Conservation (phyloP, 2,329 filamentous ascomycete genomes). For the Eutypella sp. region DNA sequence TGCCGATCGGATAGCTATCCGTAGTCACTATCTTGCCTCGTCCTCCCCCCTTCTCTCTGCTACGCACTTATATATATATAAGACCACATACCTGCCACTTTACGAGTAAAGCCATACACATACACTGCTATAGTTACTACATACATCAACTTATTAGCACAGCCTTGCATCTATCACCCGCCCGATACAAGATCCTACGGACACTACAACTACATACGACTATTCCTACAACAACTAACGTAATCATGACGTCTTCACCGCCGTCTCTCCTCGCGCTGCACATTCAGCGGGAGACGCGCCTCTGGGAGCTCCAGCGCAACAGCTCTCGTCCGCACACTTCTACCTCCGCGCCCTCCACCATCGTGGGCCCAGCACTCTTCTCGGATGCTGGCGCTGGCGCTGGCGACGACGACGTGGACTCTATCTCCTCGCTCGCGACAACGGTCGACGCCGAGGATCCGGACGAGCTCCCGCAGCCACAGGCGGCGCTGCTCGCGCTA, state of each 20-base stretch:
- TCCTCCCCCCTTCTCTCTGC: too few species aligned
- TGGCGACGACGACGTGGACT: constrained; percentile 12
- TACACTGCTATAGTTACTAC: too few species aligned
- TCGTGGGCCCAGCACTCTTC: too few species aligned
- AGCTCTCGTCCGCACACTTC: neutral
- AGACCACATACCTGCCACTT: too few species aligned
- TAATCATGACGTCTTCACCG: neutral
- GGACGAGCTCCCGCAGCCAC: constrained; percentile 10
- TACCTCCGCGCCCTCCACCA: constrained; percentile 6
- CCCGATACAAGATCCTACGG: too few species aligned
- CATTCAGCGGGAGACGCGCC: neutral
- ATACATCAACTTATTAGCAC: too few species aligned
- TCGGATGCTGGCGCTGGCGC: neutral
- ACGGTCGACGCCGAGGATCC: constrained; percentile 22
- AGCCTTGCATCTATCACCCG: too few species aligned
- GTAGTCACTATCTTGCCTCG: too few species aligned
- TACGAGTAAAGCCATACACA: too few species aligned
- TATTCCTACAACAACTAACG: neutral
- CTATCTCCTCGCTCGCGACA: constrained; percentile 16
- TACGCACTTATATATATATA: too few species aligned
- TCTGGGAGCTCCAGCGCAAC: neutral
- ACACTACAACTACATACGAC: too few species aligned
- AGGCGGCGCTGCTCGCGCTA: constrained; percentile 7
- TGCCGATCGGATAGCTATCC: too few species aligned
- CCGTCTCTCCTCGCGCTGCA: neutral